Percentiles rank a stretch among this genome's conserved stretches.
These are phyloP conservation scores for Nicotiana paniculata DNA, from an alignment of 257 asterid species.

Conservation along the genomic window DNA sequence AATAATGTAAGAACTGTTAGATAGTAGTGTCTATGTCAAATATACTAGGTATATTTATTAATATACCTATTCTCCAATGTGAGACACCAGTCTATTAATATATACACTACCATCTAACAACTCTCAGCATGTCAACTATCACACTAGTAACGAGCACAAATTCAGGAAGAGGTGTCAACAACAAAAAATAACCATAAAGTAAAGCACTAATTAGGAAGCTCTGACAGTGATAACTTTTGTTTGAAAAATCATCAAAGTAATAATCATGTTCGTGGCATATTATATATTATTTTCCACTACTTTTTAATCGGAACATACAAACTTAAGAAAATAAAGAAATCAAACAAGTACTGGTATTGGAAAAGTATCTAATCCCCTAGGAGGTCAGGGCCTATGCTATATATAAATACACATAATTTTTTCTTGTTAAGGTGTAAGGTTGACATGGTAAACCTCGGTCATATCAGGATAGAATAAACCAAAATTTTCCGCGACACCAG, in stretches of 20 bases:
- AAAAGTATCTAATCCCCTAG: background rate
- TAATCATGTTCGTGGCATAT: background rate
- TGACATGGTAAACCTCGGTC: slow-evolving; percentile 35
- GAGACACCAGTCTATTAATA: too few relatives aligned
- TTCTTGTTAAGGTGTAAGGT: background rate
- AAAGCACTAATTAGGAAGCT: background rate
- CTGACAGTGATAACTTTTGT: background rate
- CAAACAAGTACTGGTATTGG: background rate
- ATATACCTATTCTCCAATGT: too few relatives aligned
- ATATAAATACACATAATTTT: background rate
- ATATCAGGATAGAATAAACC: slow-evolving; percentile 27
- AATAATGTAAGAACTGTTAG: too few relatives aligned
- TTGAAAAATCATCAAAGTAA: background rate
- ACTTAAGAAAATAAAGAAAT: background rate
- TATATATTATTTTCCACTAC: background rate
- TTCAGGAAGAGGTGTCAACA: too few relatives aligned
- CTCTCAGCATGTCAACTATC: background rate
- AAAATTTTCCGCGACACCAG: slow-evolving; percentile 27
- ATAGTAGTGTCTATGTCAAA: too few relatives aligned
- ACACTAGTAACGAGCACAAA: background rate
- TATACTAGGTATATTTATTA: too few relatives aligned
- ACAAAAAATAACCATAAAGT: background rate
- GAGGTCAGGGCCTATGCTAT: background rate
- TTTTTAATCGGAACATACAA: background rate
- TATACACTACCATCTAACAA: too few relatives aligned